Base-by-base conservation (phyloP, 129 eudicot species). In the Rutidosis leptorrhynchoides region DNA sequence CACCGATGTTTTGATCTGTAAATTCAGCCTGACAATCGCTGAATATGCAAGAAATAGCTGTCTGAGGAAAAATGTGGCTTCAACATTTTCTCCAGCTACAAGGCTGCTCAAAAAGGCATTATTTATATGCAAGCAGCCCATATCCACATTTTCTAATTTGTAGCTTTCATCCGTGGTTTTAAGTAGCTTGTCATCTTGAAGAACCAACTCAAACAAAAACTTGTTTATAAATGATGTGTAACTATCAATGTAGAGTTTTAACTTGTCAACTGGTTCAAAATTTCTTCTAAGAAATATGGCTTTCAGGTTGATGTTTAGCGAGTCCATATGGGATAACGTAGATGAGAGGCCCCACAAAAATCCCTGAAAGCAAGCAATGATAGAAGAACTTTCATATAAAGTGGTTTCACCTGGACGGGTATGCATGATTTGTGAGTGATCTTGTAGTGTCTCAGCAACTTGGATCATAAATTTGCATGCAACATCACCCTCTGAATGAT, bases 311-410 rank as follows among this genome's bases (percentile, higher is more conserved):
- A 59, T 42, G 70, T 42, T 59, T 4, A 12, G 71, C 32, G 69
- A 42, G 20, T 71, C 83, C 69, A 68, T 37, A 57, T 65, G 57
- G 68, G 75, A 77, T 69, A 86, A 51, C 11, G 95, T 58, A 69
- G 91, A 80, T 67, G 85, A 80, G 64, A 89, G 74, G 60, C 99
- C 98, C 92, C 87, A 75, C 49, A 89, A 72, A 59, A 84, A 70
- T 42, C 96, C 99, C 61, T 82, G 95, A 77, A 71, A 71, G 73
- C 95, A 93, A 75, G 93, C 72, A 42, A 84, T 17, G 11, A 66
- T 25, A 30, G 82, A 67, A 22, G 89, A 77, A 54, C 65, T 82
- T 81, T 27, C 70, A 69, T 46, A 83, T 26, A 52, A 35, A 56
- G 46, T 57, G 30, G 69, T 42, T 69, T 80, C 79, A 60, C 75